Conservation (phyloP, 2,329 filamentous ascomycete genomes). For the Ophiostoma sp. region DNA sequence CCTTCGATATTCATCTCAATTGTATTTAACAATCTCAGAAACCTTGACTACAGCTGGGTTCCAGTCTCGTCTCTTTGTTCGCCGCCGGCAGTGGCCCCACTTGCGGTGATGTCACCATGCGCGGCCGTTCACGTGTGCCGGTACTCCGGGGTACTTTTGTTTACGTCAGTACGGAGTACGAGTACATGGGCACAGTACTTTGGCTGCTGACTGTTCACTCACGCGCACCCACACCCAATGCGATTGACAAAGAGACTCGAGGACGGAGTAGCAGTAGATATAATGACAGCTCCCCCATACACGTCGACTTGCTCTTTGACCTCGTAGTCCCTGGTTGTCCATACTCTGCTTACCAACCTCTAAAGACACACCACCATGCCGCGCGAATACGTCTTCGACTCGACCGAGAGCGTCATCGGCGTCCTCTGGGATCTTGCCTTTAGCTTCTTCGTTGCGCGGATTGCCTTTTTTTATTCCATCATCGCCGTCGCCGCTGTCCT, state of each 20-base stretch:
- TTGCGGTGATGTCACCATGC: conserved; percentile 5
- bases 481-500: conserved; percentile 34
- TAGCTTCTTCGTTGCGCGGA: conserved; percentile 31
- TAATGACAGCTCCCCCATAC: neutral
- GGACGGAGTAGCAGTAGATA: too few relatives aligned
- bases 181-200: neutral
- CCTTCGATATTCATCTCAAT: too few relatives aligned
- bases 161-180: neutral
- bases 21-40: too few relatives aligned
- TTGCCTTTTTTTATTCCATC: conserved; percentile 23
- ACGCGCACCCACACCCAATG: too few relatives aligned
- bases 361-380: conserved; percentile 15
- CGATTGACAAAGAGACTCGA: too few relatives aligned
- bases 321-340: too few relatives aligned
- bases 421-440: conserved; percentile 38
- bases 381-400: conserved; percentile 29
- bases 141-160: neutral
- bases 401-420: conserved; percentile 35
- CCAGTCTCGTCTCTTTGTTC: neutral
- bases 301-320: too few relatives aligned
- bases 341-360: neutral
- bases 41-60: neutral
- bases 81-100: neutral
- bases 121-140: neutral
- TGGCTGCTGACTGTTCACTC: conserved; percentile 1